Percentiles rank a stretch among this genome's conserved stretches.
Evolutionary conservation across 1,139 yeast genomes (phyloP).

Genomic region (Lodderomyces beijingensis): DNA sequence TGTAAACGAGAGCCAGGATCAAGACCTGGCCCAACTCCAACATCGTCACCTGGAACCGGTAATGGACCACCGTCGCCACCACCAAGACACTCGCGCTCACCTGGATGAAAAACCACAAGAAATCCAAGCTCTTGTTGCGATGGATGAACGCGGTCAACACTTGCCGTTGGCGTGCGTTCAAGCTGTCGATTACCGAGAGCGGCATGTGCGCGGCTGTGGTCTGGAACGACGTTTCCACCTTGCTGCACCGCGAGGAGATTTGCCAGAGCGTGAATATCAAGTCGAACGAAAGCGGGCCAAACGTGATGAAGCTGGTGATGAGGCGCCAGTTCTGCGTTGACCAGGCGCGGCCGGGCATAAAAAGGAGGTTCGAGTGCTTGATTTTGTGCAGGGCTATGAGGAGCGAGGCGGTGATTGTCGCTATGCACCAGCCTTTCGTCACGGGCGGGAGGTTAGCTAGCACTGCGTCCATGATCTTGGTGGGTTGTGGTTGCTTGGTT

Average conservation of each 20-base stretch:
- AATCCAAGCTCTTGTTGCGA: constrained; percentile 25
- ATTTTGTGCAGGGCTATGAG: constrained; percentile 17
- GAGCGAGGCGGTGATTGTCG: constrained; percentile 17
- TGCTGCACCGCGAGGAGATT: constrained; percentile 13
- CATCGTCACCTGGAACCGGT: constrained; percentile 13
- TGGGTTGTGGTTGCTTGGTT: no score
- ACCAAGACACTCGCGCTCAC: constrained; percentile 22
- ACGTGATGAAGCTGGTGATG: constrained; percentile 30
- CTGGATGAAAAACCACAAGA: constrained; percentile 24
- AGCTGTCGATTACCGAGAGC: constrained; percentile 13
- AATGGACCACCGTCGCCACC: constrained; percentile 16
- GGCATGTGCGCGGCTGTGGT: constrained; percentile 17
- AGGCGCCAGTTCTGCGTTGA: constrained; percentile 35
- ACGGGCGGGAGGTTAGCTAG: constrained; percentile 27
- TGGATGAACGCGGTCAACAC: constrained; percentile 16
- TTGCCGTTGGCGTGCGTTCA: constrained; percentile 16
- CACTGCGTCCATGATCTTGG: constrained; percentile 12
- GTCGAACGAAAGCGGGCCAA: constrained; percentile 24
- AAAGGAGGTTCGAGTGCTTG: constrained; percentile 15
- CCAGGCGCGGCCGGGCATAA: constrained; percentile 23
- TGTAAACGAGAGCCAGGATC: constrained; percentile 24
- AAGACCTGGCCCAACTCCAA: constrained; percentile 22
- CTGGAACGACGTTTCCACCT: constrained; percentile 18
- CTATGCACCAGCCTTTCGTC: constrained; percentile 27
- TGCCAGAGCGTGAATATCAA: constrained; percentile 19